Conservation (phyloP, 2,329 filamentous ascomycete genomes). For the Pseudopithomyces maydicus region DNA sequence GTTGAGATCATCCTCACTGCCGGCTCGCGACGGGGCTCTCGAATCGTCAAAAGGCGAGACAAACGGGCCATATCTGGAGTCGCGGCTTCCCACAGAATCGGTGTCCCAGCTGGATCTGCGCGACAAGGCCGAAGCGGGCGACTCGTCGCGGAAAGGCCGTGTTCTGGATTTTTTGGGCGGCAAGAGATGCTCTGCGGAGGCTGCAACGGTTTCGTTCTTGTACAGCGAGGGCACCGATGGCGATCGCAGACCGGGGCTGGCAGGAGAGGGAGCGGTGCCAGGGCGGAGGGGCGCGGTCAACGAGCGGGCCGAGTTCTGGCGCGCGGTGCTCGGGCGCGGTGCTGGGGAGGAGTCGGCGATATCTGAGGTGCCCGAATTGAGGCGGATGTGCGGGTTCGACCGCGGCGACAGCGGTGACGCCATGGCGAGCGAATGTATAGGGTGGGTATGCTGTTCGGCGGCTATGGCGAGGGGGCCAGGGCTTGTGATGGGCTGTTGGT, state of each 20-base stretch:
- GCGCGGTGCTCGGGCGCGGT: slow-evolving; percentile 43
- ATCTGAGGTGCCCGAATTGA: slow-evolving; percentile 65
- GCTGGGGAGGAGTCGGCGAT: slow-evolving; percentile 43
- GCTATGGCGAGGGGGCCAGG: slow-evolving; percentile 28
- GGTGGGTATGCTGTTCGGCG: slow-evolving; percentile 27
- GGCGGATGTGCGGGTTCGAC: slow-evolving; percentile 62
- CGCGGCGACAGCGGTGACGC: slow-evolving; percentile 37
- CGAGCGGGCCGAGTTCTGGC: slow-evolving; percentile 51
- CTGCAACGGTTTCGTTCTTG: slow-evolving; percentile 39
- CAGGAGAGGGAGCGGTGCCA: slow-evolving; percentile 35
- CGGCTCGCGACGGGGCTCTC: slow-evolving; percentile 61
- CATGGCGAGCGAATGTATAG: slow-evolving; percentile 37
- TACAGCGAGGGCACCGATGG: slow-evolving; percentile 38
- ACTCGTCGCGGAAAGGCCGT: slow-evolving; percentile 58
- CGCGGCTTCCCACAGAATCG: slow-evolving; percentile 57
- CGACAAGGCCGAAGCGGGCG: slow-evolving; percentile 61
- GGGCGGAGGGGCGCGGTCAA: slow-evolving; percentile 48
- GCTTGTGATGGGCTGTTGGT: slow-evolving; percentile 15
- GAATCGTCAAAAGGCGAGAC: slow-evolving; percentile 65
- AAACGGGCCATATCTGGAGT: slow-evolving; percentile 57
- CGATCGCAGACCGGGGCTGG: slow-evolving; percentile 29
- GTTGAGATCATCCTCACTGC: slow-evolving; percentile 70
- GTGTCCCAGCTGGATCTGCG: slow-evolving; percentile 70
- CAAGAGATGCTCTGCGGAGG: slow-evolving; percentile 57
- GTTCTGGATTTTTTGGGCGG: slow-evolving; percentile 56